A percentile compares a stretch with the other conserved stretches of the same genome.
These are phyloP conservation scores for Sanghuangporus weigelae DNA, from an alignment of 1,284 basidiomycete genomes.

Conservation along the genomic window DNA sequence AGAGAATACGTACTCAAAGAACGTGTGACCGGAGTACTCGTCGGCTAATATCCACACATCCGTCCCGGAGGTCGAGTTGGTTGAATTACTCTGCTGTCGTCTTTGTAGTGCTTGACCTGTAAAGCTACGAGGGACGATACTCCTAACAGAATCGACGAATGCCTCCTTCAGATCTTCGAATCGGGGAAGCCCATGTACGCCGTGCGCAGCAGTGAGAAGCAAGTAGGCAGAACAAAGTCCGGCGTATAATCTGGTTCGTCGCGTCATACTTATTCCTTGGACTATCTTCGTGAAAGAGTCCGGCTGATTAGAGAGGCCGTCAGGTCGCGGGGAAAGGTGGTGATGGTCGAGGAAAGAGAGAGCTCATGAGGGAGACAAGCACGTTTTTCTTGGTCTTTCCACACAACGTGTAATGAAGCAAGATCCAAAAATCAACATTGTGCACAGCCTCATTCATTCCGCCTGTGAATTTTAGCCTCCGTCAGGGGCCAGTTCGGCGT, in stretches of 20 bases:
- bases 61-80: not conserved
- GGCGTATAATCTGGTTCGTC: not conserved
- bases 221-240: not conserved
- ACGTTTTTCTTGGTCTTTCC: not conserved
- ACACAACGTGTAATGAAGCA: not conserved
- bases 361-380: not conserved
- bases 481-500: not conserved
- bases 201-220: not conserved
- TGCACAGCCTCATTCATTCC: not conserved
- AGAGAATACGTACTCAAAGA: slow-evolving; percentile 16
- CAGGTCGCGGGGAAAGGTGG: not conserved
- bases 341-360: not conserved
- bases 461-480: not conserved
- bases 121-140: not conserved
- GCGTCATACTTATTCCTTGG: slow-evolving; percentile 1
- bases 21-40: slow-evolving; percentile 14
- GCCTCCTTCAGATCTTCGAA: not conserved
- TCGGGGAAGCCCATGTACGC: not conserved
- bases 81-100: slow-evolving; percentile 1
- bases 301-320: not conserved
- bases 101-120: not conserved
- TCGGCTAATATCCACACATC: slow-evolving; percentile 16
- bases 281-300: not conserved
- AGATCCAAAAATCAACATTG: not conserved
- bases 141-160: not conserved